Evolutionary conservation across 257 asterid species (phyloP), one percentile per base, ranked within the genome.

Genomic region (Fraxinus americana): DNA sequence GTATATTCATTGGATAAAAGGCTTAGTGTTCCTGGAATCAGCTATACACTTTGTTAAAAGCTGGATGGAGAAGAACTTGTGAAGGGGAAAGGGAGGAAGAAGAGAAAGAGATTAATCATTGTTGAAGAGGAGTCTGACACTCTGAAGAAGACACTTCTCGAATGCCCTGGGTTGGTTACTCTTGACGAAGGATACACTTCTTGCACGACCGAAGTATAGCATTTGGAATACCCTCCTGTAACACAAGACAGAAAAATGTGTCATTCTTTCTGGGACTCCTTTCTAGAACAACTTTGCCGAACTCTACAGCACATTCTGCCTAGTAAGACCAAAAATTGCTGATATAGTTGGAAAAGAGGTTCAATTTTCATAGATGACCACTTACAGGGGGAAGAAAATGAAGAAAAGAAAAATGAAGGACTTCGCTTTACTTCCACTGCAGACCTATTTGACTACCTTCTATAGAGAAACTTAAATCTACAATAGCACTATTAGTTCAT

Each of bases 101-200:
- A 74, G 29, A 32, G 12, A 30, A 36, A 65, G 35, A 72, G 32
- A 50, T 36, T 36, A 8, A 25, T 5, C 25, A 11, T 13, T 4
- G 35, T 12, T 12, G 78, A 77, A 3, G 72, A 57, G 59, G 65
- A 70, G 29, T 65, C 57, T n/a, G 45, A 75, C 13, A 50, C 76
- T 19, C 13, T 83, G 25, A 76, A 83, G 75, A 73, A 77, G 29
- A 86, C 88, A 61, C 87, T 89, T n/a, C 70, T 88, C 3, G 87
- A 88, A 27, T 78, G 66, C 80, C 92, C 94, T 14, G 84, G 91
- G 19, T 41, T 87, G 45, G 91, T 90, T 10, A 73, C 90, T 69
- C 83, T 91, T 16, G 94, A 91, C 25, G 94, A 91, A 73, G 94
- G 97, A 3, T 94, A 91, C 77, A 88, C 87, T 21, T 89, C 92